Conservation (phyloP, 768 basidiomycete genomes). For the Mycena galopus region DNA sequence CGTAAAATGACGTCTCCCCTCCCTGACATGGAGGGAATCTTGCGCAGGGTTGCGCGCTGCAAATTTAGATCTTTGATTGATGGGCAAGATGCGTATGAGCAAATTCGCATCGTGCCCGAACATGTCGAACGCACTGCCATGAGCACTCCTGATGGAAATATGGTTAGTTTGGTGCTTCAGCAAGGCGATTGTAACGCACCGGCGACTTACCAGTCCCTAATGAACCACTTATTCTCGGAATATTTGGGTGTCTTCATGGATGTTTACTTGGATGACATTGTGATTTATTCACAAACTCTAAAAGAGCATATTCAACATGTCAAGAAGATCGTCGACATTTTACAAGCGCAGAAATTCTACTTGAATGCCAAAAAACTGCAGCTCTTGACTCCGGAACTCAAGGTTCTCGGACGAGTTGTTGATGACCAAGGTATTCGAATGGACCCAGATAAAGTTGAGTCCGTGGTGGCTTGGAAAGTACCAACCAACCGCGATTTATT, state of each 20-base stretch:
- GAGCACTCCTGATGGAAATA: constrained; percentile 47
- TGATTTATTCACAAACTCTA: constrained; percentile 54
- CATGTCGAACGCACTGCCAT: constrained; percentile 43
- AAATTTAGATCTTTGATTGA: constrained; percentile 38
- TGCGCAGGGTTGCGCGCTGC: constrained; percentile 6
- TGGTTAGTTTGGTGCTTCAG: constrained; percentile 53
- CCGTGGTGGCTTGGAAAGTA: constrained; percentile 29
- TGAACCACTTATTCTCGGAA: background rate
- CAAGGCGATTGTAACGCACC: constrained; percentile 24
- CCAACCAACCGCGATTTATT: constrained; percentile 50
- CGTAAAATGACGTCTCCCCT: constrained; percentile 5
- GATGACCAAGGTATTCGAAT: constrained; percentile 54
- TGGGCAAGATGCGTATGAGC: constrained; percentile 56
- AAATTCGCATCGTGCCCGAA: constrained; percentile 46
- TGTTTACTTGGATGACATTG: constrained; percentile 47
- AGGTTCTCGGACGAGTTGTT: constrained; percentile 50
- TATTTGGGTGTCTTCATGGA: background rate
- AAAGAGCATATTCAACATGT: constrained; percentile 52
- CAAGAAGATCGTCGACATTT: constrained; percentile 45
- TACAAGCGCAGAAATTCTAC: constrained; percentile 49
- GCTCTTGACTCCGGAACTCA: constrained; percentile 44
- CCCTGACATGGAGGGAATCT: constrained; percentile 16
- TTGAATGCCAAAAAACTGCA: constrained; percentile 46
- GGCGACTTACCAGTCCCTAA: constrained; percentile 55
- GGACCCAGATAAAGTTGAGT: constrained; percentile 59